Percentiles rank a stretch among this genome's conserved stretches.
These are phyloP conservation scores for Suhomyces prunicola DNA, from an alignment of 805 yeast genomes.

Conservation along the genomic window DNA sequence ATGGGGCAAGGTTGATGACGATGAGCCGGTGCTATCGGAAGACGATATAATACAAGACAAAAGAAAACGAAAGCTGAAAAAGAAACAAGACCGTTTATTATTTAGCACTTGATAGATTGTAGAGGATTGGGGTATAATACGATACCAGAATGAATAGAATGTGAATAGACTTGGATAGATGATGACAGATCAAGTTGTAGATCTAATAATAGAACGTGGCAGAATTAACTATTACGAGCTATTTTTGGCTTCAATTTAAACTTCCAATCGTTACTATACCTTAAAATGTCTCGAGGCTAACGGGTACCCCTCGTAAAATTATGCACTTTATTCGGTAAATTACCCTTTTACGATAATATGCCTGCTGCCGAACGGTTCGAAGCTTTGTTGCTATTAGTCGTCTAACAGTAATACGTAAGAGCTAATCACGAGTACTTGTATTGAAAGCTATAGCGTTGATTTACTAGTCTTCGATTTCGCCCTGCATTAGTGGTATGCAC, in stretches of 20 bases:
- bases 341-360: not conserved
- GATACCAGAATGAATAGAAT: not conserved
- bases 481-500: not conserved
- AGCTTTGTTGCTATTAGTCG: not conserved
- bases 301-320: not conserved
- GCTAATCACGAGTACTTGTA: no score
- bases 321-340: not conserved
- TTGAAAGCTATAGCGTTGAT: no score
- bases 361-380: not conserved
- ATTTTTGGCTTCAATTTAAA: not conserved
- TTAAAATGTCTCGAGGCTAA: not conserved
- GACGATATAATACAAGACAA: conserved; percentile 6
- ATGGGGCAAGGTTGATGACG: conserved; percentile 24
- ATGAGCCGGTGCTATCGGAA: conserved; percentile 2
- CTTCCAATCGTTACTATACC: not conserved
- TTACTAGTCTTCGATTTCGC: not conserved
- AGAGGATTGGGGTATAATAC: not conserved
- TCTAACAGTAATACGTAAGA: no score
- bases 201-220: not conserved
- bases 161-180: not conserved
- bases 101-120: not conserved
- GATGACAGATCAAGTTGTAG: not conserved
- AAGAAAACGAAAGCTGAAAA: conserved; percentile 10
- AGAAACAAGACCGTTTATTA: conserved; percentile 10
- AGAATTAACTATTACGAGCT: not conserved